phyloP scores from a whole-genome alignment of 306 rosid genomes.

The Boehmeria nivea region DNA sequence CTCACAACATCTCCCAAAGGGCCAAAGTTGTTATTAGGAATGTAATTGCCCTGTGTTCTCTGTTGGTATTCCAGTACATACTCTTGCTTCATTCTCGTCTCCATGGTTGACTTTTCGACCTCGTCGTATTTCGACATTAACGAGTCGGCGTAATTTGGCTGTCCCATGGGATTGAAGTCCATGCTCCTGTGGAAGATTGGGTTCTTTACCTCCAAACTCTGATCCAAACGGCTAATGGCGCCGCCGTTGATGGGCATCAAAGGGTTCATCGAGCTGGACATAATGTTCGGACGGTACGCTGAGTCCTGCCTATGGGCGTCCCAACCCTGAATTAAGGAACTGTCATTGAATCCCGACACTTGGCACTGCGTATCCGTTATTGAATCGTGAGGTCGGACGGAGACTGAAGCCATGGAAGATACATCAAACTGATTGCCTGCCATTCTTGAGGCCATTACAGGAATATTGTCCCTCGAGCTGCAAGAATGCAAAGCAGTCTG shows the following conservation, averaged over 20 bases:
- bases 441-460: constrained; percentile 37
- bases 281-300: constrained; percentile 37
- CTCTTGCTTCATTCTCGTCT: too few species aligned
- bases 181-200: constrained; percentile 32
- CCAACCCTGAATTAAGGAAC: constrained; percentile 52
- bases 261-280: constrained; percentile 44
- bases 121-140: constrained; percentile 41
- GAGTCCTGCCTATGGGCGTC: constrained; percentile 45
- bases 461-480: constrained; percentile 30
- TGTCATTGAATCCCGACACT: constrained; percentile 26
- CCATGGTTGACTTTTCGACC: constrained; percentile 29
- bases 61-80: constrained; percentile 45
- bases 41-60: constrained; percentile 36
- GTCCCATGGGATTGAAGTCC: constrained; percentile 31
- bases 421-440: constrained; percentile 35
- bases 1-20: constrained; percentile 73
- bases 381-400: constrained; percentile 35
- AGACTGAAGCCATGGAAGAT: constrained; percentile 39
- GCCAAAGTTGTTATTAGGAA: constrained; percentile 49
- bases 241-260: constrained; percentile 42
- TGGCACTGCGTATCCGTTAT: constrained; percentile 41
- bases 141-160: constrained; percentile 33
- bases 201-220: constrained; percentile 25
- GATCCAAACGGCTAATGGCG: constrained; percentile 39
- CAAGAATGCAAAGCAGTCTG: constrained; percentile 30